Conservation (phyloP, 352 stramenopile genomes). For the Phytopythium ostracodes region DNA sequence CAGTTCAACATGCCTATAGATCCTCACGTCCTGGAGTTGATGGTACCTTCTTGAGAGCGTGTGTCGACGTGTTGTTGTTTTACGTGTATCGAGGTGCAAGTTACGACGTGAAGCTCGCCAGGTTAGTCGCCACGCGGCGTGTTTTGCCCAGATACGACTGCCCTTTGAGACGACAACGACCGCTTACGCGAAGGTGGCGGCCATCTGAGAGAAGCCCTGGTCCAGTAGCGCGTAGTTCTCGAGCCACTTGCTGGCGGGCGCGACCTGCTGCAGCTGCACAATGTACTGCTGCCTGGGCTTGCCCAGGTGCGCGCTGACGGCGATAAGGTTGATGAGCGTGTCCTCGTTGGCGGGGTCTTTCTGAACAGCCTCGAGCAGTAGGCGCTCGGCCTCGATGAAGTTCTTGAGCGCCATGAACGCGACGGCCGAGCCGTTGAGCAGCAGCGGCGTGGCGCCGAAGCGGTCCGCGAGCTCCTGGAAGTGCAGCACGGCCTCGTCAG, state of each 20-base stretch:
- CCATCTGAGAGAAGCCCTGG: slow-evolving; percentile 60
- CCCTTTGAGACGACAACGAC: not conserved
- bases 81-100: slow-evolving; percentile 1
- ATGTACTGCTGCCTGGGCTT: slow-evolving; percentile 82
- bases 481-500: slow-evolving; percentile 89
- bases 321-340: slow-evolving; percentile 94
- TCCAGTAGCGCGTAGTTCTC: slow-evolving; percentile 65
- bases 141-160: too few species aligned
- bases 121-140: too few species aligned
- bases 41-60: too few species aligned
- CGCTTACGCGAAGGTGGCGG: slow-evolving; percentile 58
- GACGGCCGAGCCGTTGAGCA: slow-evolving; percentile 91
- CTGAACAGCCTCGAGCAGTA: slow-evolving; percentile 85
- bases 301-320: slow-evolving; percentile 86
- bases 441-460: slow-evolving; percentile 89
- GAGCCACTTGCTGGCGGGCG: slow-evolving; percentile 67
- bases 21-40: too few species aligned
- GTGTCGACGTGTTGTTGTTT: not conserved
- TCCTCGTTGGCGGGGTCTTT: slow-evolving; percentile 88
- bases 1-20: not conserved
- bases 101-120: not conserved
- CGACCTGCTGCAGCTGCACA: slow-evolving; percentile 75
- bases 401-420: slow-evolving; percentile 92
- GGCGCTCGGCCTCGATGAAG: slow-evolving; percentile 86
- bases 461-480: slow-evolving; percentile 93